A percentile compares a stretch with the other conserved stretches of the same genome.
phyloP scores from a whole-genome alignment of 495 filamentous ascomycete species.

The Penicillium ucsense region DNA sequence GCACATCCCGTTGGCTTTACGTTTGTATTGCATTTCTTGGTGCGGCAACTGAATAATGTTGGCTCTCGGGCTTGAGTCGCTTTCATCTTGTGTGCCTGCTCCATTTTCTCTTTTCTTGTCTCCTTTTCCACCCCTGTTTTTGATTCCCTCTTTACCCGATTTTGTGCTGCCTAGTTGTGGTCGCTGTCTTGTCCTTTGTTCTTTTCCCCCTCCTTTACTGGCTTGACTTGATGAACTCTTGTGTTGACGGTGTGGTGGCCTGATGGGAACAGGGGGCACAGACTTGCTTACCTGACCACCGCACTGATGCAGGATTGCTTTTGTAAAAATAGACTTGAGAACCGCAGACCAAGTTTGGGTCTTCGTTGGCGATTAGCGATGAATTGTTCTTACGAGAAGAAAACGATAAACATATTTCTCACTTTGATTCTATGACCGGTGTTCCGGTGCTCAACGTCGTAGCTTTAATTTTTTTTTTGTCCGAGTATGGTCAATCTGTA shows the following conservation, averaged over 20 bases:
- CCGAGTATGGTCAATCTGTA: no score
- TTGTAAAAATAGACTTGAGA: constrained; percentile 39
- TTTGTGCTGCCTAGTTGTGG: not conserved
- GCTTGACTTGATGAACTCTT: constrained; percentile 5
- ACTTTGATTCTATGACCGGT: no score
- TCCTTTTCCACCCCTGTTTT: not conserved
- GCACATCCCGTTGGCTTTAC: no score
- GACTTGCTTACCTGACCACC: constrained; percentile 5
- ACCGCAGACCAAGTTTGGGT: constrained; percentile 18
- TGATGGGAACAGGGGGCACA: constrained; percentile 5
- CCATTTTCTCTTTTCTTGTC: constrained; percentile 8
- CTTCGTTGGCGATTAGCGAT: constrained; percentile 35
- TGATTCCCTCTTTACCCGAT: not conserved
- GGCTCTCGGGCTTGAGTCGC: no score
- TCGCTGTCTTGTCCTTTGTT: constrained; percentile 8
- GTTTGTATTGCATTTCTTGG: no score
- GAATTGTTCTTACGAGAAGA: constrained; percentile 28
- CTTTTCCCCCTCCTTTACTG: constrained; percentile 6
- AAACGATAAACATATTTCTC: constrained; percentile 22
- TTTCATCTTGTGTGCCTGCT: no score
- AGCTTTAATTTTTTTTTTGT: no score
- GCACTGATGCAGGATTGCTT: constrained; percentile 19
- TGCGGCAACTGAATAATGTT: no score
- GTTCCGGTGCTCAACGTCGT: no score
- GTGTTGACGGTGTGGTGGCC: constrained; percentile 4